These are phyloP conservation scores for Colletotrichum theobromicola DNA, from an alignment of 2,329 filamentous ascomycete genomes.

Conservation along the genomic window DNA sequence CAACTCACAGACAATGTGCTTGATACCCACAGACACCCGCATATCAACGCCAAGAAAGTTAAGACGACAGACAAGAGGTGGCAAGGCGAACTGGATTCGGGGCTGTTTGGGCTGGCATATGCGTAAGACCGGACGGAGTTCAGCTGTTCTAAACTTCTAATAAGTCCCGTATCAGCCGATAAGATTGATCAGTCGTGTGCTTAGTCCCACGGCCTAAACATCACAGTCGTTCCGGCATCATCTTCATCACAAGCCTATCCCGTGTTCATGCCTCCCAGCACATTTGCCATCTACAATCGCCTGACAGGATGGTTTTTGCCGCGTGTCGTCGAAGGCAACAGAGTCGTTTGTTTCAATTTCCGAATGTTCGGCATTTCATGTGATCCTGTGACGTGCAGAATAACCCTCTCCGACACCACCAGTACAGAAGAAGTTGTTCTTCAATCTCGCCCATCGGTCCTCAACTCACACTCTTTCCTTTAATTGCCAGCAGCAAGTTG, in stretches of 20 bases:
- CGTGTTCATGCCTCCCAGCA: background rate
- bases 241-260: background rate
- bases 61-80: background rate
- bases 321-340: background rate
- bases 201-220: background rate
- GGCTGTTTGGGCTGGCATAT: background rate
- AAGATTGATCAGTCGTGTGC: background rate
- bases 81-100: background rate
- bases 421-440: background rate
- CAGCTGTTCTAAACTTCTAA: background rate
- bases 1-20: background rate
- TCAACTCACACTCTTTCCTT: background rate
- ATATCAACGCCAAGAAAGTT: background rate
- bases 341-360: background rate
- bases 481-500: background rate
- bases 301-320: accelerated
- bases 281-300: background rate
- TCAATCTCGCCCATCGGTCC: background rate
- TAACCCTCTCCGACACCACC: background rate
- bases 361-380: background rate
- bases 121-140: background rate
- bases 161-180: background rate
- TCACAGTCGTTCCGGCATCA: background rate
- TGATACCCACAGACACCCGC: background rate
- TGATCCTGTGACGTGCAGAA: background rate